These are phyloP conservation scores for Penicillium soppii DNA, from an alignment of 495 filamentous ascomycete species.

Conservation along the genomic window DNA sequence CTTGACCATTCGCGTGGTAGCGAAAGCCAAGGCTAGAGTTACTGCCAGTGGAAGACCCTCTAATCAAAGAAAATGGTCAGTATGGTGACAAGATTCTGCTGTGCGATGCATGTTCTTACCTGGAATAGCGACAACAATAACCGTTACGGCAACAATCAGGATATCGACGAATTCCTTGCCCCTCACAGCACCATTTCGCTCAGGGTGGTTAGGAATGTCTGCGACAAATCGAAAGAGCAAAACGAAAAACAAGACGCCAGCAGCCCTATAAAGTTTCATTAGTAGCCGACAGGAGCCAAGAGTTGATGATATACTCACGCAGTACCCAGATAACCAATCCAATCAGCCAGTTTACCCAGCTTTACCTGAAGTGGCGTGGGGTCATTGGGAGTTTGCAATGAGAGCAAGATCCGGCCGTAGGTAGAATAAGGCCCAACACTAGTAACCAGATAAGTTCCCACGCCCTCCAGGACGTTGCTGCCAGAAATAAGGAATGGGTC, in stretches of 20 bases:
- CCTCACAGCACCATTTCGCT: slow-evolving; percentile 50
- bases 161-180: slow-evolving; percentile 65
- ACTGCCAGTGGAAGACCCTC: slow-evolving; percentile 68
- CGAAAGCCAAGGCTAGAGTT: slow-evolving; percentile 68
- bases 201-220: slow-evolving; percentile 47
- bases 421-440: slow-evolving; percentile 60
- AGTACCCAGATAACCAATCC: slow-evolving; percentile 59
- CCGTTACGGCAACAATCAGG: slow-evolving; percentile 67
- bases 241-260: slow-evolving; percentile 62
- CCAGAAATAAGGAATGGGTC: slow-evolving; percentile 66
- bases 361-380: slow-evolving; percentile 66
- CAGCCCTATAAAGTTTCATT: slow-evolving; percentile 49
- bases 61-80: slow-evolving; percentile 16
- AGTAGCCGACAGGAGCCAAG: not conserved
- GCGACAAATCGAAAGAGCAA: slow-evolving; percentile 61
- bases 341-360: slow-evolving; percentile 59
- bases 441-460: slow-evolving; percentile 64
- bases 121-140: slow-evolving; percentile 71
- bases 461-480: slow-evolving; percentile 64
- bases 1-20: slow-evolving; percentile 67
- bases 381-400: slow-evolving; percentile 58
- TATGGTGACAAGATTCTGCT: not conserved
- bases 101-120: slow-evolving; percentile 23
- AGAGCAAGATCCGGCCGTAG: slow-evolving; percentile 66
- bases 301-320: slow-evolving; percentile 22